A percentile compares a stretch with the other conserved stretches of the same genome.
These are phyloP conservation scores for Penicillium crystallinum DNA, from an alignment of 495 filamentous ascomycete species.

Conservation along the genomic window DNA sequence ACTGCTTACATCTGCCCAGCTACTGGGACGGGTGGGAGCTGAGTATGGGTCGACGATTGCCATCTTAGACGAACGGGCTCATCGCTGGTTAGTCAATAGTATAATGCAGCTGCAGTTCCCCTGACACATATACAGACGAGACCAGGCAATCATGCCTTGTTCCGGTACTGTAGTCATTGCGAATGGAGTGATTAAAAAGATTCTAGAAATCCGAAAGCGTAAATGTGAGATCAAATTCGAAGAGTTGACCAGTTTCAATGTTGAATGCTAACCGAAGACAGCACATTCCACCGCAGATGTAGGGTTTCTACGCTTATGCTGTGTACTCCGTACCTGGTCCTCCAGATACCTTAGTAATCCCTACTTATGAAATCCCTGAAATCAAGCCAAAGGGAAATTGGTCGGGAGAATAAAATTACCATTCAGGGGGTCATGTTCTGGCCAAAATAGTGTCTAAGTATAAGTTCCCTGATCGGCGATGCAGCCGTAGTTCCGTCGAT, in stretches of 20 bases:
- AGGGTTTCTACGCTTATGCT: no score
- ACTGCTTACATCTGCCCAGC: slow-evolving; percentile 10
- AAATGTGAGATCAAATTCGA: neutral
- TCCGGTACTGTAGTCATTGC: neutral
- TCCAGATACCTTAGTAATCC: no score
- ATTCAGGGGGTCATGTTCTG: neutral
- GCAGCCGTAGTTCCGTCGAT: slow-evolving; percentile 7
- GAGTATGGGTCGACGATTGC: slow-evolving; percentile 2
- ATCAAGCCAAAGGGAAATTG: neutral
- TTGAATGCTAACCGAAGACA: neutral
- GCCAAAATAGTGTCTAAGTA: no score
- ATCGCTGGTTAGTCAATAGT: slow-evolving; percentile 2
- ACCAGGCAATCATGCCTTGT: neutral
- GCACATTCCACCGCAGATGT: neutral
- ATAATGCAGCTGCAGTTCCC: slow-evolving; percentile 6
- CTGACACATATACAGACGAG: neutral
- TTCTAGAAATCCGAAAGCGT: neutral
- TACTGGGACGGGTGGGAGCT: neutral
- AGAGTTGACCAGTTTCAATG: neutral
- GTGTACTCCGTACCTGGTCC: no score
- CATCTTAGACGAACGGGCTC: slow-evolving; percentile 5
- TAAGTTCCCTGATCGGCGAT: slow-evolving; percentile 11
- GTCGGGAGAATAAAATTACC: neutral
- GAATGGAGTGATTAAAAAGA: neutral
- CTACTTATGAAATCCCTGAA: no score